phyloP scores from a whole-genome alignment of 176 grass and related monocot species.

The Themeda triandra region DNA sequence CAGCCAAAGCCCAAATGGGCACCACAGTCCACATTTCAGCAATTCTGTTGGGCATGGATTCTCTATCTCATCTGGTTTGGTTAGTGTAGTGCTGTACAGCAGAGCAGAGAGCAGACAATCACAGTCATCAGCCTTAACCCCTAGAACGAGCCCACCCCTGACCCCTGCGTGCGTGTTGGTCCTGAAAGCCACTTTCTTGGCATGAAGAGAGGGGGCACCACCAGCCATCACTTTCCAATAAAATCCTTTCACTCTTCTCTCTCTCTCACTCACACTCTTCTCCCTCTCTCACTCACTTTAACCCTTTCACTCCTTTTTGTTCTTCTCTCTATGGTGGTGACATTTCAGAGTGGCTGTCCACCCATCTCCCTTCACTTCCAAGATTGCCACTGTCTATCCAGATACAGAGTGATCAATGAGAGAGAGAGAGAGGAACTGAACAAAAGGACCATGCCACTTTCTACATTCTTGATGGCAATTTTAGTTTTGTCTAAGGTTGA shows the following conservation, averaged over 20 bases:
- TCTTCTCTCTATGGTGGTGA: slow-evolving; percentile 46
- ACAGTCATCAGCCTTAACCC: background rate
- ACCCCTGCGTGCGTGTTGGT: slow-evolving; percentile 27
- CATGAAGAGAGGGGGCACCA: slow-evolving; percentile 53
- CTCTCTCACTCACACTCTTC: too few relatives aligned
- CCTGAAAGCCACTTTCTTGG: slow-evolving; percentile 79
- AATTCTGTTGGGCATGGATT: slow-evolving; percentile 2
- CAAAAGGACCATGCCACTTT: slow-evolving; percentile 39
- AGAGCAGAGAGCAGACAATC: background rate
- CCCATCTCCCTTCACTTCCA: slow-evolving; percentile 91
- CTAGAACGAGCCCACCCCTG: background rate
- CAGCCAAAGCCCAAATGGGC: slow-evolving; percentile 29
- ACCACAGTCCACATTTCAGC: slow-evolving; percentile 25
- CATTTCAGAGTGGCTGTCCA: slow-evolving; percentile 77
- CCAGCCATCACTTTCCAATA: slow-evolving; percentile 71
- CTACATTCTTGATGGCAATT: slow-evolving; percentile 40
- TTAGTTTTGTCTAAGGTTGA: slow-evolving; percentile 72
- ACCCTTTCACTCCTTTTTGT: slow-evolving; percentile 19
- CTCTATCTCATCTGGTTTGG: slow-evolving; percentile 30
- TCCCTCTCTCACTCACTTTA: background rate
- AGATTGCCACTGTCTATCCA: slow-evolving; percentile 82
- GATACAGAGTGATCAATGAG: too few relatives aligned
- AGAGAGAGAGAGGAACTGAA: slow-evolving; percentile 23
- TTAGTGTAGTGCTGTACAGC: slow-evolving; percentile 30
- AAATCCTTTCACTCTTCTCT: too few relatives aligned